These are phyloP conservation scores for Picochlorum sp. DNA, from an alignment of 139 green algal genomes.

Conservation along the genomic window DNA sequence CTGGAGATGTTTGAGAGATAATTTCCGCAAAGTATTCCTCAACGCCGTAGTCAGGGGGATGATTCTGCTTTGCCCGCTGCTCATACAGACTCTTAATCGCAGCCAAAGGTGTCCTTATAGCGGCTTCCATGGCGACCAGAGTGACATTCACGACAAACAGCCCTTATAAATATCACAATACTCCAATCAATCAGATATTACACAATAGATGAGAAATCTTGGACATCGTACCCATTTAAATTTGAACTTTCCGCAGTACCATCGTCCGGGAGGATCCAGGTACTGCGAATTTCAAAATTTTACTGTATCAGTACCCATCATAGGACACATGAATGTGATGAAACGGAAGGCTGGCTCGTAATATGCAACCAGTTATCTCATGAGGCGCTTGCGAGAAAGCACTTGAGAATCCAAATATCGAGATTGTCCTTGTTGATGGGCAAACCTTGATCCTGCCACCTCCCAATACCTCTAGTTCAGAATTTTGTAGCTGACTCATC, in stretches of 20 bases:
- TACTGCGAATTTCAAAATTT: neutral
- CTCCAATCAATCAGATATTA: no score
- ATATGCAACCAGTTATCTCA: constrained; percentile 51
- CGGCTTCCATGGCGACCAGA: no score
- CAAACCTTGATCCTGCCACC: constrained; percentile 5
- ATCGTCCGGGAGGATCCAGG: neutral
- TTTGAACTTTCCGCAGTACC: neutral
- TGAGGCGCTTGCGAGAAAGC: constrained; percentile 72
- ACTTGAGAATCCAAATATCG: constrained; percentile 63
- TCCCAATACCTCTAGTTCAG: constrained; percentile 12
- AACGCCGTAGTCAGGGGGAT: no score
- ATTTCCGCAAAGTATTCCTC: no score
- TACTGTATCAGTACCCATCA: constrained; percentile 55
- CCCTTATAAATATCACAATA: no score
- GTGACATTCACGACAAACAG: no score
- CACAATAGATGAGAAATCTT: no score
- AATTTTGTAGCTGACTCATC: constrained; percentile 18
- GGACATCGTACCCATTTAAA: no score
- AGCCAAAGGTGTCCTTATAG: no score
- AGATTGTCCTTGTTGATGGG: neutral
- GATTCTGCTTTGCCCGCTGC: no score
- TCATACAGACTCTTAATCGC: no score
- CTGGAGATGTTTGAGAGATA: no score
- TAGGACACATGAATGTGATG: constrained; percentile 57
- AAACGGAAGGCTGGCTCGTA: constrained; percentile 48